Base-by-base conservation (phyloP, 2,329 filamentous ascomycete species). In the Alternaria solani region DNA sequence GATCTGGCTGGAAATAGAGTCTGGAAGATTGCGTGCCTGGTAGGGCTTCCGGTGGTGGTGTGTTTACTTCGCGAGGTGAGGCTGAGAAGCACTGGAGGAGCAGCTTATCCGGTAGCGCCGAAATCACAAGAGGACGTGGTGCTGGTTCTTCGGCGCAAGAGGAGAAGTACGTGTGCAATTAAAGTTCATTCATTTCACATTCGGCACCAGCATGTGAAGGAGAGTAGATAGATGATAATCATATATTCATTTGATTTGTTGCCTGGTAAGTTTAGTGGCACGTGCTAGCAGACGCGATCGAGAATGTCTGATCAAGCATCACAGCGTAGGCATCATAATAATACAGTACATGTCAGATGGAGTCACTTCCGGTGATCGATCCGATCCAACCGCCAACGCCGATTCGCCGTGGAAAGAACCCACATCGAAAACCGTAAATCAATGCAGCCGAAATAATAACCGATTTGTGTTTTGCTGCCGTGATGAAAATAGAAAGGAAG, bases 241-340 rank as follows among this genome's bases (percentile, higher is more conserved):
- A 38, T 64, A 46, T 51, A 67, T 72, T 70, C 63, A 68, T 73
- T 73, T 70, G 54, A 62, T 66, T 61, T 59, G 52, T 69, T 64
- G 65, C 64, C 68, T 73, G 54, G 47, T 51, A 42, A 59, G 57
- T 70, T 74, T 65, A 68, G 65, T 66, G 65, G 58, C 61, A 58
- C 58, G 63, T 68, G 65, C 66, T 67, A 57, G 64, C 55, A 67
- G 70, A 71, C 66, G 70, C 70, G 75, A 78, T 73, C 74, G 65
- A 59, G 59, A 32, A 59, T 61, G 59, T 66, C 58, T 67, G 74
- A 77, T 77, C 74, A 71, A 76, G 74, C 73, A 64, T 74, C 74
- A 70, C 70, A 70, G 68, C 64, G 65, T 73, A 62, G 67, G 61
- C 66, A 70, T 64, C 66, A 70, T 64, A 66, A 57, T 67, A 66